Conservation (phyloP, 805 yeast species). For the Ogataea pignaliae region DNA sequence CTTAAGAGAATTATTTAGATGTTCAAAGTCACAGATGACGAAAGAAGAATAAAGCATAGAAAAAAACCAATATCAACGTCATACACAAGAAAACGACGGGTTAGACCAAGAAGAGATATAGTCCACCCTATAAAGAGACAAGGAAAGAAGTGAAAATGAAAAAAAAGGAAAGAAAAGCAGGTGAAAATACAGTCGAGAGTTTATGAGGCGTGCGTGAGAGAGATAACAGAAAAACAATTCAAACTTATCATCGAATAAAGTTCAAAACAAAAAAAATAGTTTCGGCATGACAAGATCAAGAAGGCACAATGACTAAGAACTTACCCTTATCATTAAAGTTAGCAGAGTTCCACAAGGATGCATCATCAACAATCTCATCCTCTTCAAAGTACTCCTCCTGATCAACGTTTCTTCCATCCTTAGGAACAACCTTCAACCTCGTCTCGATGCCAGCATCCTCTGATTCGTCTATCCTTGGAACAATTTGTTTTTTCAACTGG, state of each 20-base stretch:
- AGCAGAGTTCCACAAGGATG: slow-evolving; percentile 21
- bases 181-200: too few relatives aligned
- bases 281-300: not conserved
- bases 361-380: slow-evolving; percentile 19
- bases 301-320: slow-evolving; percentile 24
- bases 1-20: not conserved
- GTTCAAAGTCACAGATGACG: not conserved
- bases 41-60: not conserved
- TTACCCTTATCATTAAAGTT: slow-evolving; percentile 32
- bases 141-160: not conserved
- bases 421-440: slow-evolving; percentile 25
- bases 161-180: not conserved
- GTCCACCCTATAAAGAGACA: not conserved
- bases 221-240: too few relatives aligned
- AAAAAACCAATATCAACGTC: not conserved
- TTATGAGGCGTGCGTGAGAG: not conserved
- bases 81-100: too few relatives aligned
- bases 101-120: too few relatives aligned
- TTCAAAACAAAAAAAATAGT: not conserved
- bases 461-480: slow-evolving; percentile 29
- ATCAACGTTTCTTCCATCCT: slow-evolving; percentile 22
- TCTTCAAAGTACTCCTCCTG: slow-evolving; percentile 16
- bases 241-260: not conserved
- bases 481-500: slow-evolving; percentile 23
- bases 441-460: slow-evolving; percentile 20